Evolutionary conservation across 2,329 filamentous ascomycete species (phyloP).

Genomic region (Stachybotrys elegans): DNA sequence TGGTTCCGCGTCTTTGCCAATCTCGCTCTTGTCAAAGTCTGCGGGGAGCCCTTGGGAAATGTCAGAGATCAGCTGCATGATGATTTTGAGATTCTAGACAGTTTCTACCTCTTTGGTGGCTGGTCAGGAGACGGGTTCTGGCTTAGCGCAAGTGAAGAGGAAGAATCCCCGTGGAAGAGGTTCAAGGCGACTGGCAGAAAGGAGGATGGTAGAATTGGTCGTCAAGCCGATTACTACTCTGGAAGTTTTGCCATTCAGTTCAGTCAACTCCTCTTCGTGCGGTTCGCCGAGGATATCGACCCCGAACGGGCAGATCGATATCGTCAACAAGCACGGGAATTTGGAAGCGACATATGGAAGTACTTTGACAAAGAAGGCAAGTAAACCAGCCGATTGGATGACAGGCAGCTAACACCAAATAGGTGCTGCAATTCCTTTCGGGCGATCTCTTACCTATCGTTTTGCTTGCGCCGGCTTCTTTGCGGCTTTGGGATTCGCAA

Average conservation of each 20-base stretch:
- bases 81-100: slow-evolving; percentile 38
- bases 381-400: neutral
- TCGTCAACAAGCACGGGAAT: slow-evolving; percentile 32
- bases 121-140: slow-evolving; percentile 45
- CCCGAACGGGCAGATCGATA: slow-evolving; percentile 29
- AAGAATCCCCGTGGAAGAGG: slow-evolving; percentile 5
- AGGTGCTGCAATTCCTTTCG: slow-evolving; percentile 48
- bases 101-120: slow-evolving; percentile 37
- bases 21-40: slow-evolving; percentile 36
- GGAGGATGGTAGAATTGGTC: slow-evolving; percentile 15
- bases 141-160: slow-evolving; percentile 17
- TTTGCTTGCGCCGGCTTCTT: slow-evolving; percentile 47
- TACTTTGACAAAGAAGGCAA: slow-evolving; percentile 42
- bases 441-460: slow-evolving; percentile 44
- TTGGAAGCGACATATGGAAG: slow-evolving; percentile 36
- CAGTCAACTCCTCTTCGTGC: slow-evolving; percentile 40
- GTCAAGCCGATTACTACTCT: slow-evolving; percentile 48
- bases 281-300: slow-evolving; percentile 37
- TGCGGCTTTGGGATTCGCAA: slow-evolving; percentile 37
- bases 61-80: slow-evolving; percentile 30
- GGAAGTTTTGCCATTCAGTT: slow-evolving; percentile 51
- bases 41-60: slow-evolving; percentile 27
- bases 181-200: slow-evolving; percentile 13
- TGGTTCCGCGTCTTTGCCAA: slow-evolving; percentile 49
- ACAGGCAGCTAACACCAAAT: neutral